phyloP scores from a whole-genome alignment of 306 rosid genomes.

The Sophora flavescens region DNA sequence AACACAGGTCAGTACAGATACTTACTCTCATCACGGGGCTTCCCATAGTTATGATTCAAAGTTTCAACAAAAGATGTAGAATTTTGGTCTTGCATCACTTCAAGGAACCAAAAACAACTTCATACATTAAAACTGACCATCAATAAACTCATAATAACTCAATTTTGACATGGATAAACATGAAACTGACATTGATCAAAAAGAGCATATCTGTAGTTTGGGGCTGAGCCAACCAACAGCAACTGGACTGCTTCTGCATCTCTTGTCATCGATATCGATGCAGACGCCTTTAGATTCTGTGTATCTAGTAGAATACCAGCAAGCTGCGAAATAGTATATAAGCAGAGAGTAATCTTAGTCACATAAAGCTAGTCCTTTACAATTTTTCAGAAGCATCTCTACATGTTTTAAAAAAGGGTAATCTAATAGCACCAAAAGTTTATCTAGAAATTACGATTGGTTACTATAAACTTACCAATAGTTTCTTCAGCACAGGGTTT shows the following conservation, averaged over 20 bases:
- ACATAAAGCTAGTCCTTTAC: neutral
- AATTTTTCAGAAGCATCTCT: slow-evolving; percentile 6
- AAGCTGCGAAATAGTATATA: slow-evolving; percentile 62
- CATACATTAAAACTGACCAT: slow-evolving; percentile 24
- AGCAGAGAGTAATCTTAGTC: slow-evolving; percentile 35
- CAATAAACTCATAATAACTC: slow-evolving; percentile 32
- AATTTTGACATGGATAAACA: slow-evolving; percentile 9
- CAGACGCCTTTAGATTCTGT: slow-evolving; percentile 64
- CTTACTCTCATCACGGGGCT: slow-evolving; percentile 66
- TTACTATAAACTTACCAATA: slow-evolving; percentile 63
- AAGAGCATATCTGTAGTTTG: slow-evolving; percentile 70
- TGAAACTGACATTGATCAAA: slow-evolving; percentile 69
- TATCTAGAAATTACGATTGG: neutral
- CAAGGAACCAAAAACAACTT: slow-evolving; percentile 39
- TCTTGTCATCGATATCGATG: slow-evolving; percentile 74
- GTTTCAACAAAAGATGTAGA: slow-evolving; percentile 66
- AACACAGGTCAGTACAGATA: slow-evolving; percentile 15
- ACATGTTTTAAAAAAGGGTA: neutral
- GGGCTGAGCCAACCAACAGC: slow-evolving; percentile 72
- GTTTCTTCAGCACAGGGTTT: slow-evolving; percentile 74
- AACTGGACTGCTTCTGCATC: slow-evolving; percentile 92
- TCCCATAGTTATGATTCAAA: slow-evolving; percentile 68
- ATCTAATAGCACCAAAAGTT: neutral
- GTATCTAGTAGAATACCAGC: slow-evolving; percentile 91
- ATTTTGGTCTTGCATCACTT: slow-evolving; percentile 76